Percentiles rank a stretch among this genome's conserved stretches.
Conservation (phyloP, 179 eudicot species). For the Spinacia oleracea region DNA sequence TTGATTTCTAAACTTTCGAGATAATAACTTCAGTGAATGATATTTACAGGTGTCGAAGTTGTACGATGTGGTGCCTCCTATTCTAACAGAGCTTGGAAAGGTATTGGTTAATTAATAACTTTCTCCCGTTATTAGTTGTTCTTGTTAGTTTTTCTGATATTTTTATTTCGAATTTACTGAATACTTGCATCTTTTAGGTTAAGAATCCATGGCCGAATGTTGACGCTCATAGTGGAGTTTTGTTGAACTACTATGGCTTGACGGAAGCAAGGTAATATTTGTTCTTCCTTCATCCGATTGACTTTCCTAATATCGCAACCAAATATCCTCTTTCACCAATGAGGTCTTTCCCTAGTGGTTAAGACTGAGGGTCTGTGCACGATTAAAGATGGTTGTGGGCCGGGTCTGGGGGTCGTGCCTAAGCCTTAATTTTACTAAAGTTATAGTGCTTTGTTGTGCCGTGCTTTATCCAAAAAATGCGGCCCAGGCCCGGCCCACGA, state of each 20-base stretch:
- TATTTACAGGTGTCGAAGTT: slow-evolving; percentile 78
- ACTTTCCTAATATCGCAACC: background rate
- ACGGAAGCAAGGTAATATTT: slow-evolving; percentile 79
- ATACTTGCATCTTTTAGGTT: slow-evolving; percentile 46
- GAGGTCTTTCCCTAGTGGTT: too few species aligned
- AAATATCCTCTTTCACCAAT: slow-evolving; percentile 24
- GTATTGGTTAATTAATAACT: slow-evolving; percentile 30
- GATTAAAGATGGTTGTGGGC: too few species aligned
- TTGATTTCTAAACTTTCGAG: background rate
- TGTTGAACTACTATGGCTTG: slow-evolving; percentile 86
- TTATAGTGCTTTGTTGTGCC: too few species aligned
- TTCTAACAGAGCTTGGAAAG: slow-evolving; percentile 92
- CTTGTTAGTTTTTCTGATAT: background rate
- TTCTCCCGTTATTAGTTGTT: background rate
- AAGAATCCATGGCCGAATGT: slow-evolving; percentile 99
- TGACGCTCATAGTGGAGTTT: slow-evolving; percentile 96
- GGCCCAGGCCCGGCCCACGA: too few species aligned
- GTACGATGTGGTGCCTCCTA: slow-evolving; percentile 89
- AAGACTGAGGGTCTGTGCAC: too few species aligned
- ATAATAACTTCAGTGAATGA: slow-evolving; percentile 19
- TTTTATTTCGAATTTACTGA: background rate
- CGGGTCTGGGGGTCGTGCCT: too few species aligned
- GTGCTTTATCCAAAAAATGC: too few species aligned
- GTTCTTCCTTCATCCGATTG: background rate
- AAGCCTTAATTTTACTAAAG: too few species aligned